Base-by-base conservation (phyloP, 805 yeast genomes). In the Wickerhamomyces chambardii region DNA sequence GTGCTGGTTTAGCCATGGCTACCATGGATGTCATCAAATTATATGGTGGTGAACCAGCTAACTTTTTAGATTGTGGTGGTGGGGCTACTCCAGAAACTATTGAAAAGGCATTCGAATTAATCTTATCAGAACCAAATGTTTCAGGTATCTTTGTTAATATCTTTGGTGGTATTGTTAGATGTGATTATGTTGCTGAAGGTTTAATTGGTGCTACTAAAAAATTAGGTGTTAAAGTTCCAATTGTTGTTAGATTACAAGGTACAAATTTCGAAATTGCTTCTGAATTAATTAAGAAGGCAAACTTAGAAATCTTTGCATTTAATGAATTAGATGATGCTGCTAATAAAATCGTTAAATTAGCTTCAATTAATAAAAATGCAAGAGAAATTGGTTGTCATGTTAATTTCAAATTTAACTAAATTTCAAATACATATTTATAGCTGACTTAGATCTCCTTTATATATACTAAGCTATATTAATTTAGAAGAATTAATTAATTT, bases 1-100 rank as follows among this genome's bases (percentile, higher is more conserved):
- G 99, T 72, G 99, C 99, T 40, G 99, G 99, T 64, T 76, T 92
- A 60, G 99, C 99, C 55, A 92, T 92, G 99, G 99, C 99, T 52
- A 92, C 99, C 47, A 89, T 92, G 97, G 99, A 92, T 66, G 94
- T 94, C 61, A 86, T 92, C 71, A 87, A 92, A 70, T 77, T 92
- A 54, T 84, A 87, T 70, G 97, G 97, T 56, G 99, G 99, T 63
- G 84, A 78, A 50, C 99, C 99, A 54, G 99, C 98, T 47, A 92
- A 92, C 75, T 92, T 92, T 77, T 77, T 92, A 61, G 99, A 92
- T 72, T 92, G 96, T 66, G 99, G 99, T 73, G 99, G 99, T 72
- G 95, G 96, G 64, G 98, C 99, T 52, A 92, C 97, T 44, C 97
- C 97, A 48, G 84, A 85, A 66, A 90, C 98, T 55, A 92, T 92